Percentiles rank a stretch among this genome's conserved stretches.
Conservation (phyloP, 306 rosid genomes). For the Cyamopsis tetragonoloba region DNA sequence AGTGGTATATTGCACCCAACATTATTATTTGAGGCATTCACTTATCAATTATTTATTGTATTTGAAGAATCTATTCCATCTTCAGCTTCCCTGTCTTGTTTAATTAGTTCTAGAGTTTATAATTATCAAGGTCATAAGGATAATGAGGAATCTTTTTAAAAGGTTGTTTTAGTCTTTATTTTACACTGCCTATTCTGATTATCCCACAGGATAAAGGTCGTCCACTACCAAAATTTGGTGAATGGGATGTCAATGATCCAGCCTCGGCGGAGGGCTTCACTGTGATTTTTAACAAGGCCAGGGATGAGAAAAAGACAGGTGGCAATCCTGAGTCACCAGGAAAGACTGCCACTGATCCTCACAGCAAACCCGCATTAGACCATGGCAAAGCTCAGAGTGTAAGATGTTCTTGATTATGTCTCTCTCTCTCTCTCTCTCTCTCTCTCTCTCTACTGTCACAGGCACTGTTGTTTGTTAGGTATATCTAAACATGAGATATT, state of each 20-base stretch:
- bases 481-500: background rate
- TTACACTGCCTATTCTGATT: slow-evolving; percentile 16
- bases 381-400: slow-evolving; percentile 71
- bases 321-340: slow-evolving; percentile 91
- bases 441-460: background rate
- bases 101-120: background rate
- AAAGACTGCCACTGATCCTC: slow-evolving; percentile 53
- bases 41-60: background rate
- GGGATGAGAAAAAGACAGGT: slow-evolving; percentile 97
- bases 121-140: slow-evolving; percentile 5
- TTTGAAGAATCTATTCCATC: background rate
- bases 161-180: background rate
- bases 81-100: background rate
- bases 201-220: slow-evolving; percentile 80
- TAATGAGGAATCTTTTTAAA: background rate
- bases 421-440: background rate
- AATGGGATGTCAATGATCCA: slow-evolving; percentile 99
- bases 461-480: background rate
- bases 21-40: background rate
- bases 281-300: slow-evolving; percentile 94
- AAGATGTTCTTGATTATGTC: slow-evolving; percentile 37
- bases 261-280: slow-evolving; percentile 99
- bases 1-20: background rate
- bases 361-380: slow-evolving; percentile 53
- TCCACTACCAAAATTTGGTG: slow-evolving; percentile 97